Evolutionary conservation across 495 filamentous ascomycete species (phyloP).

Genomic region (Talaromyces proteolyticus): DNA sequence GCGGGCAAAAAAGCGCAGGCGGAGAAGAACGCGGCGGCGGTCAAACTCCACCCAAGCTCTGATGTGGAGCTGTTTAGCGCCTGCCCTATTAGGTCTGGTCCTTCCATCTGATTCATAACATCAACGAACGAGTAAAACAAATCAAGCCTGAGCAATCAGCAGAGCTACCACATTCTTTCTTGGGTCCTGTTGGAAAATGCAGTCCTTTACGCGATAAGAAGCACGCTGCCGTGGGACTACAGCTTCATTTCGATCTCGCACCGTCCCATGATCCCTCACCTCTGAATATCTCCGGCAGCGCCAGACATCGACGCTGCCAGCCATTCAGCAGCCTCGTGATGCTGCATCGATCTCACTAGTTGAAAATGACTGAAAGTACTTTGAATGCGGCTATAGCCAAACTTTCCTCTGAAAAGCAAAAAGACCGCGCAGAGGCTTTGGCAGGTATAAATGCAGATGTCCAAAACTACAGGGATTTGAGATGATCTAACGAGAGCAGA

Average conservation of each 20-base stretch:
- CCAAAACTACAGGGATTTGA: constrained; percentile 28
- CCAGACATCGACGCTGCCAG: too few species aligned
- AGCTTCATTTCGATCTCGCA: too few species aligned
- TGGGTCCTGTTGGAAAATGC: too few species aligned
- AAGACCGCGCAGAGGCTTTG: constrained; percentile 45
- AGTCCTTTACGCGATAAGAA: too few species aligned
- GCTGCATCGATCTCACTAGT: background rate
- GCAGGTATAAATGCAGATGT: constrained; percentile 34
- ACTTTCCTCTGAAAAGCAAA: constrained; percentile 47
- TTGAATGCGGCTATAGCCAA: constrained; percentile 32
- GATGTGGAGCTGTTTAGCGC: background rate
- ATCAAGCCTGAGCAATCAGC: too few species aligned
- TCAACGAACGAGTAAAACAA: too few species aligned
- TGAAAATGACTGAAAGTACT: constrained; percentile 28
- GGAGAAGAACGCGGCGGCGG: background rate
- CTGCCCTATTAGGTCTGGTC: background rate
- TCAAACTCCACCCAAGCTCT: background rate
- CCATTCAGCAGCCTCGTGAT: too few species aligned
- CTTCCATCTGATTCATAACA: too few species aligned
- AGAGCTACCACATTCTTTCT: too few species aligned
- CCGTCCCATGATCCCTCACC: too few species aligned
- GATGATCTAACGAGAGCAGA: constrained; percentile 25
- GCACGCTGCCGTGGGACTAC: too few species aligned
- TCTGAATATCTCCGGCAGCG: too few species aligned
- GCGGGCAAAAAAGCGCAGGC: constrained; percentile 5